Evolutionary conservation across 2,329 filamentous ascomycete species (phyloP).

Genomic region (Botrytis byssoidea): DNA sequence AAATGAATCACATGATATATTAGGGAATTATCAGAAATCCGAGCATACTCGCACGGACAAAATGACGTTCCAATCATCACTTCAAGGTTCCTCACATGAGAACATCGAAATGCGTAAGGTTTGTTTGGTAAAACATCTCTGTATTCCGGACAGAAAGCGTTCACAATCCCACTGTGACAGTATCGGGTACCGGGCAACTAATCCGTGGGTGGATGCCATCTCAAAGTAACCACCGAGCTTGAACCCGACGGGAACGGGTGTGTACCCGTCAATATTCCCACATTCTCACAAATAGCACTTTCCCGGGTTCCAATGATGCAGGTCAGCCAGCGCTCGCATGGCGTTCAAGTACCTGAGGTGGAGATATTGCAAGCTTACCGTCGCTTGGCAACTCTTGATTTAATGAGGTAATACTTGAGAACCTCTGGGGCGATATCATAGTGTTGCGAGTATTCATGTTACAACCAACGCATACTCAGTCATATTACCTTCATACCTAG

Average conservation of each 20-base stretch:
- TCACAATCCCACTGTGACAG: not conserved
- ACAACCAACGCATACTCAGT: not conserved
- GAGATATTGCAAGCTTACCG: no score
- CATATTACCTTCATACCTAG: not conserved
- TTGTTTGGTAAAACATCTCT: not conserved
- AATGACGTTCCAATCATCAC: not conserved
- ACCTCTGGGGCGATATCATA: not conserved
- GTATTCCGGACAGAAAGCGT: not conserved
- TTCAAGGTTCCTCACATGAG: not conserved
- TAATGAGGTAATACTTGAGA: not conserved
- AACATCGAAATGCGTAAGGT: not conserved
- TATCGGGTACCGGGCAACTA: not conserved
- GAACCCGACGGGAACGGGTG: not conserved
- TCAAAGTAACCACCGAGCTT: not conserved
- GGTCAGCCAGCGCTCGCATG: not conserved
- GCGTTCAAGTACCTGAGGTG: not conserved
- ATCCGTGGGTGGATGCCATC: not conserved
- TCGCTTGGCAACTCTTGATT: not conserved
- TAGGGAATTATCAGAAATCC: not conserved
- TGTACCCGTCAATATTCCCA: not conserved
- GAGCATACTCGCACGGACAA: not conserved
- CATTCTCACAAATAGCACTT: not conserved
- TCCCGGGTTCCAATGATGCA: not conserved
- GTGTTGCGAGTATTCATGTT: not conserved
- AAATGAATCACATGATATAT: not conserved